Percentiles rank a stretch among this genome's conserved stretches.
Conservation (phyloP, 2,329 filamentous ascomycete genomes). For the Talaromyces atroroseus region DNA sequence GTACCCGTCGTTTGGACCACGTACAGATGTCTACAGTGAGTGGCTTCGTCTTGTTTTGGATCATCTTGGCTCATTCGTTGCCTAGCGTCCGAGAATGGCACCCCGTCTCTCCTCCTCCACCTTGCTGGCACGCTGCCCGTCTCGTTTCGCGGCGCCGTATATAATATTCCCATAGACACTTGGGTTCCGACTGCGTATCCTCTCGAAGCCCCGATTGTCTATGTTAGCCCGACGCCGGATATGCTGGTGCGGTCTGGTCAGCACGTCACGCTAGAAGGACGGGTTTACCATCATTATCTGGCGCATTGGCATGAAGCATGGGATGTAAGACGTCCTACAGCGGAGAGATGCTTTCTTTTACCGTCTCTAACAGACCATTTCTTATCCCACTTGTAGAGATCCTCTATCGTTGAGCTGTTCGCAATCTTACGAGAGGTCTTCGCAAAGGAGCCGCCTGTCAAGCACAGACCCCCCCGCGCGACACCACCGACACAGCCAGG, state of each 20-base stretch:
- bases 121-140: conserved; percentile 88
- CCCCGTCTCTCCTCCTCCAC: conserved; percentile 78
- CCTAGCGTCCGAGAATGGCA: conserved; percentile 80
- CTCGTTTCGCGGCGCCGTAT: conserved; percentile 78
- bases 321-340: conserved; percentile 62
- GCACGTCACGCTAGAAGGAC: conserved; percentile 88
- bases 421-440: conserved; percentile 80
- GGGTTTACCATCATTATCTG: conserved; percentile 92
- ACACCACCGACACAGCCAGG: conserved; percentile 26
- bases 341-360: background rate
- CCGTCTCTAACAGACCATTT: background rate
- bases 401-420: conserved; percentile 75
- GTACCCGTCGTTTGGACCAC: conserved; percentile 72
- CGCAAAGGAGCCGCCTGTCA: conserved; percentile 87
- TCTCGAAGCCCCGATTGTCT: conserved; percentile 74
- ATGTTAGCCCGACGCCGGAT: conserved; percentile 79
- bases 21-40: conserved; percentile 93
- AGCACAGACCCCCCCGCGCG: conserved; percentile 56
- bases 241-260: conserved; percentile 91
- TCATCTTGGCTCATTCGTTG: conserved; percentile 18
- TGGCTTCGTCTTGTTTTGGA: conserved; percentile 17
- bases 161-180: conserved; percentile 84
- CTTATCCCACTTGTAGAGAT: conserved; percentile 55
- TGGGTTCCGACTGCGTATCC: conserved; percentile 94
- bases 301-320: conserved; percentile 83